Evolutionary conservation across 2,329 filamentous ascomycete species (phyloP).

Genomic region (Xylaria multiplex): DNA sequence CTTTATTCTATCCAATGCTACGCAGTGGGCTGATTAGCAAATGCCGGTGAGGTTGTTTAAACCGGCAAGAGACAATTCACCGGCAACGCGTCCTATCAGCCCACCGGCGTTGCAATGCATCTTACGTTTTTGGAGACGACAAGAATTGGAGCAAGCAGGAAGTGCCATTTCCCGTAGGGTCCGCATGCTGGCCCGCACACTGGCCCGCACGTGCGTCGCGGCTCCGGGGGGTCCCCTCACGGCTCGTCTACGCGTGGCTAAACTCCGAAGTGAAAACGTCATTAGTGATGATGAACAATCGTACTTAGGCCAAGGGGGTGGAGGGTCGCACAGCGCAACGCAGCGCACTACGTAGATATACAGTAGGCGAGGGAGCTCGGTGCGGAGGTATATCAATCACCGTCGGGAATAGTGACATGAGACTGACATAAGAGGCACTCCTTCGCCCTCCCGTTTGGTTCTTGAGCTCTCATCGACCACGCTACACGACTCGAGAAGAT

Average conservation of each 20-base stretch:
- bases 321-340: constrained; percentile 4
- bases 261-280: constrained; percentile 27
- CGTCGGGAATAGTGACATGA: background rate
- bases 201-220: constrained; percentile 24
- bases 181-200: too few species aligned
- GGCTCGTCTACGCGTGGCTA: constrained; percentile 19
- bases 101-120: constrained; percentile 28
- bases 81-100: constrained; percentile 21
- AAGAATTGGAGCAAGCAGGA: constrained; percentile 18
- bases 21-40: constrained; percentile 14
- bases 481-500: constrained; percentile 21
- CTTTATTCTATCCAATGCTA: constrained; percentile 7
- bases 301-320: background rate
- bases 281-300: constrained; percentile 35
- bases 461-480: background rate
- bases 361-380: background rate
- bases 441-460: background rate
- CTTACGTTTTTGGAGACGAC: constrained; percentile 25
- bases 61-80: constrained; percentile 19
- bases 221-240: constrained; percentile 28
- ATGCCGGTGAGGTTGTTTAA: constrained; percentile 18
- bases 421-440: background rate
- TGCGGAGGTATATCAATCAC: constrained; percentile 24
- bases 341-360: background rate
- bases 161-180: background rate